A percentile compares a stretch with the other conserved stretches of the same genome.
Evolutionary conservation across 2,329 filamentous ascomycete species (phyloP).

Genomic region (Cercospora zeina): DNA sequence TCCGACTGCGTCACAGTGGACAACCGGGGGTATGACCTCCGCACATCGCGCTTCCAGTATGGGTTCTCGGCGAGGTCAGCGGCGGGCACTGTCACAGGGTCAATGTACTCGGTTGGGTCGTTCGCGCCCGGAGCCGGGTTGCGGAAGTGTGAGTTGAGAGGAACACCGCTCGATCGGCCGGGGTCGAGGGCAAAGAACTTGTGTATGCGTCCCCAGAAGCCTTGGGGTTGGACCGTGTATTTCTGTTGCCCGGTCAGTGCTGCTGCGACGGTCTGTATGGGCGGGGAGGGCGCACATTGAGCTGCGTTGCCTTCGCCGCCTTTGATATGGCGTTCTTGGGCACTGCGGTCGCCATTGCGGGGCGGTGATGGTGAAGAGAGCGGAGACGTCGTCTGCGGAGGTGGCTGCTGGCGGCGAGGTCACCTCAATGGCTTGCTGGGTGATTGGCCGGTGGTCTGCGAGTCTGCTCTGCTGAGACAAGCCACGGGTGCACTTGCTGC

Average conservation of each 20-base stretch:
- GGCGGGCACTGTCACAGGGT: conserved; percentile 80
- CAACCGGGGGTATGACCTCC: conserved; percentile 76
- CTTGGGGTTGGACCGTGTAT: conserved; percentile 88
- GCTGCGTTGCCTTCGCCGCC: conserved; percentile 24
- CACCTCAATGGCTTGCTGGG: conserved; percentile 6
- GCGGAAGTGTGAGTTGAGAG: conserved; percentile 89
- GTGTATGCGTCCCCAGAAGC: conserved; percentile 84
- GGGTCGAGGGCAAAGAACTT: conserved; percentile 77
- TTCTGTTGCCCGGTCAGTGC: conserved; percentile 60
- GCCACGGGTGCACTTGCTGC: conserved; percentile 22
- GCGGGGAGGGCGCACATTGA: conserved; percentile 19
- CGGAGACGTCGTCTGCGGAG: not conserved
- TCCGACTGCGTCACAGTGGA: conserved; percentile 82
- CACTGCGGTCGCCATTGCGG: conserved; percentile 26
- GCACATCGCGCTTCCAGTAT: conserved; percentile 92
- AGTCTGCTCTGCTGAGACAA: conserved; percentile 9
- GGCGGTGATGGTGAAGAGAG: not conserved
- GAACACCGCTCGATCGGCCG: conserved; percentile 85
- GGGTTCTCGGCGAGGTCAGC: conserved; percentile 87
- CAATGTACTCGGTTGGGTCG: conserved; percentile 72
- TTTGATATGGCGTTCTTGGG: conserved; percentile 26
- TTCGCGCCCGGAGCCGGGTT: conserved; percentile 75
- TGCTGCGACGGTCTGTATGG: not conserved
- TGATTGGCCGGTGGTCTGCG: conserved; percentile 13
- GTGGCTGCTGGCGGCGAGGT: not conserved